Evolutionary conservation across 2,329 filamentous ascomycete genomes (phyloP), one percentile per base, ranked within the genome.

Genomic region (Botrytis hyacinthi): DNA sequence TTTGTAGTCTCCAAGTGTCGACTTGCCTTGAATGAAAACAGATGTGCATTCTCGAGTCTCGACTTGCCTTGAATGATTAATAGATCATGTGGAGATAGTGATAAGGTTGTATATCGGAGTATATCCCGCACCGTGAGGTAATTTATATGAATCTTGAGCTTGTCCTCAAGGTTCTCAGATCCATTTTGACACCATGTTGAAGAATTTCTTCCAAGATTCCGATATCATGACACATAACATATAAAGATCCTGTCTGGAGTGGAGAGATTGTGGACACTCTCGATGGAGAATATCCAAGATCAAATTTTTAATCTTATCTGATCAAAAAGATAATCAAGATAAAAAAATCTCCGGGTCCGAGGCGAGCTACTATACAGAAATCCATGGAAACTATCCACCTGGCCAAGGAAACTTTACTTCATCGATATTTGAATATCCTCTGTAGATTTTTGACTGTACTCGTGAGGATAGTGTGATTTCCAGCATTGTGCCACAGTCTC

Each of bases 271-370:
- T 65, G 62, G 62, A 65, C 26, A 65, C 8, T 29, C 4, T 46
- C 20, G 3, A 46, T 46, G 62, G n/a, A 26, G 40, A 46, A 32
- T 46, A 42, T n/a, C 37, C 42, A 35, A 46, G 62, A 46, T 65
- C 62, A 46, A 65, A 65, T 4, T 20, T 44, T 26, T 18, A 40
- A 51, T 71, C 46, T 66, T 71, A 66, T 71, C 70, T 66, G 70
- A 71, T 71, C 44, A 66, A 54, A 62, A 51, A 71, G 70, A 71
- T 71, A 42, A 71, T 42, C 61, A 18, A n/a, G 63, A 67, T 67
- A 40, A 37, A 51, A 7, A 32, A 63, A 62, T 51, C 10, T 63
- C 32, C 8, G 14, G 26, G 22, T 29, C 42, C 40, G 54, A 57
- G 44, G 29, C 35, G 61, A 42, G 37, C 37, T 44, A 63, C 5